Evolutionary conservation across 176 grass and related monocot genomes (phyloP), one percentile per base, ranked within the genome.

Genomic region (Oryza glaberrima): DNA sequence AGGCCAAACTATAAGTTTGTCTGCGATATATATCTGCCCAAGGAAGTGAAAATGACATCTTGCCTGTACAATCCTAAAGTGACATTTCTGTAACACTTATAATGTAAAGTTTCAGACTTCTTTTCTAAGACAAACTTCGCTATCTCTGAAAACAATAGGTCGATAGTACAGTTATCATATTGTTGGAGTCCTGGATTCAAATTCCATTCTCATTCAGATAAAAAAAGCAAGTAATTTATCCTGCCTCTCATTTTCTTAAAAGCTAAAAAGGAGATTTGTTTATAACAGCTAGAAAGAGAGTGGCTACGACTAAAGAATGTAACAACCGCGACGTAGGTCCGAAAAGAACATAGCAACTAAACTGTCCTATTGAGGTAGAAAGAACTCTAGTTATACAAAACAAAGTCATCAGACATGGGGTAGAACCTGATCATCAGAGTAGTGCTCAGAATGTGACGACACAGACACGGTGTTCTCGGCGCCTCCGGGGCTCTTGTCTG

Each of bases 401-500:
- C 61, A 3, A 87, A 75, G 63, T 41, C 46, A 72, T 41, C 75
- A 70, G 69, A 41, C 46, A 76, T 41, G 46, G 26, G 43, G 7
- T 72, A 88, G 28, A 81, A 96, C 96, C 91, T 99, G 90, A 83
- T 92, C 86, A 43, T 84, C 83, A 6, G 80, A 84, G 76, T 67
- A 88, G 49, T 60, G 87, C 86, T 88, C 86, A 11, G 93, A 86
- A 75, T 88, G 88, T 1, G 73, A 90, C 3, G 86, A 80, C 47
- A 82, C 47, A 2, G 89, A 86, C 47, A 84, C 26, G 4, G 94
- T 84, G 73, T 44, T 86, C 43, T 93, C 89, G 1, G 23, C 85
- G 14, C 87, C 89, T 22, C 85, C 83, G 2, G 77, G 87, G 78
- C 88, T 93, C 82, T 92, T 99, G 63, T 99, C 90, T 8, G 91